These are phyloP conservation scores for Arctostaphylos glauca DNA, from an alignment of 148 eudicot species.

Conservation along the genomic window DNA sequence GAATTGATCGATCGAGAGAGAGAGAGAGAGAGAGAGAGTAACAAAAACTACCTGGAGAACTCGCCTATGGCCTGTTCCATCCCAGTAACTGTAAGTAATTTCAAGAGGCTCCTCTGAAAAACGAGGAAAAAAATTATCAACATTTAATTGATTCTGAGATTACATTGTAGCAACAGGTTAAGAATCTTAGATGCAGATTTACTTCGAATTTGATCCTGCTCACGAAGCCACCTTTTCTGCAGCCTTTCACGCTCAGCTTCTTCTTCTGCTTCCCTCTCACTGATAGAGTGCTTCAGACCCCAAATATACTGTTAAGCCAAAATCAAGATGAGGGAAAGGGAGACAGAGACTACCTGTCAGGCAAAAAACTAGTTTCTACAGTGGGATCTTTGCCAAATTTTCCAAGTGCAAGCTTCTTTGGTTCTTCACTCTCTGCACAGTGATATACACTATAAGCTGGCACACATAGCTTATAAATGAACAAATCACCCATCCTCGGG, in stretches of 20 bases:
- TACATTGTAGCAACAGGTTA: background rate
- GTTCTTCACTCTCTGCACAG: slow-evolving; percentile 43
- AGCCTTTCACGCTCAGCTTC: slow-evolving; percentile 93
- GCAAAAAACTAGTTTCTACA: slow-evolving; percentile 96
- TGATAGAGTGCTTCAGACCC: slow-evolving; percentile 52
- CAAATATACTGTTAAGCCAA: slow-evolving; percentile 26
- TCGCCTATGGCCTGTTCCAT: slow-evolving; percentile 95
- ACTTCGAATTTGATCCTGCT: slow-evolving; percentile 88
- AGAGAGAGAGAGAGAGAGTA: background rate
- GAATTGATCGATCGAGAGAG: background rate
- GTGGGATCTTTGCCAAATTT: slow-evolving; percentile 95
- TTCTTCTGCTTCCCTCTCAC: slow-evolving; percentile 97
- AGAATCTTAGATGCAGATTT: slow-evolving; percentile 1
- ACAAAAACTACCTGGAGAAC: slow-evolving; percentile 59
- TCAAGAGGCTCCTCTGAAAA: slow-evolving; percentile 84
- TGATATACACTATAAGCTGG: background rate
- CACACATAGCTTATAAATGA: background rate
- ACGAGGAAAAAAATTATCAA: background rate
- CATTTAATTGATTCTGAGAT: background rate
- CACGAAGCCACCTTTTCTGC: slow-evolving; percentile 69
- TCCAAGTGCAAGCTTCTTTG: slow-evolving; percentile 42
- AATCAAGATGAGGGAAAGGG: slow-evolving; percentile 3
- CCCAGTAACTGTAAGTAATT: slow-evolving; percentile 98
- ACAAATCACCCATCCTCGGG: too few relatives aligned
- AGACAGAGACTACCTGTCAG: slow-evolving; percentile 72